Conservation (phyloP, 1,284 basidiomycete species). For the Abortiporus biennis region DNA sequence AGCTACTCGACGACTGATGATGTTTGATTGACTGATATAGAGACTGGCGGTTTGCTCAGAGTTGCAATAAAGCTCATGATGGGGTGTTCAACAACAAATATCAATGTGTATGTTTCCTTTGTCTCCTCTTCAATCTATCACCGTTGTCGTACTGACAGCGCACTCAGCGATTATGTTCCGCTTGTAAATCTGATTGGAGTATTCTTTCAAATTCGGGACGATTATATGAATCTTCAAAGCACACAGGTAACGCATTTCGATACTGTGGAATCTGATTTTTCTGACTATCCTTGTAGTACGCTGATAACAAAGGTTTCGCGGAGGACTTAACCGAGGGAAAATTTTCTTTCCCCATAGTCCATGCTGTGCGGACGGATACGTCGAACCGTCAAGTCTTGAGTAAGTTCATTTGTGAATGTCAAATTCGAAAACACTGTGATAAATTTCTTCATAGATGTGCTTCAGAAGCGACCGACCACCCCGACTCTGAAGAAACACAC, state of each 20-base stretch:
- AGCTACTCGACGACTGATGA: too few relatives aligned
- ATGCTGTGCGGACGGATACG: slow-evolving; percentile 74
- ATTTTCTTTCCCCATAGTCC: slow-evolving; percentile 93
- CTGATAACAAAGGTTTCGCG: slow-evolving; percentile 89
- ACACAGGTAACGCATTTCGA: slow-evolving; percentile 47
- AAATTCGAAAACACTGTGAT: neutral
- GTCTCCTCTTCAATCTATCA: neutral
- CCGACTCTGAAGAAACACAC: slow-evolving; percentile 75
- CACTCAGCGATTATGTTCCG: slow-evolving; percentile 77
- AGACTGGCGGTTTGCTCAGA: slow-evolving; percentile 92
- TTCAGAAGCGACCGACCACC: slow-evolving; percentile 82
- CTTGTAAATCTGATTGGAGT: slow-evolving; percentile 93
- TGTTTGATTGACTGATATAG: slow-evolving; percentile 32
- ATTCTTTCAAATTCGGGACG: slow-evolving; percentile 95
- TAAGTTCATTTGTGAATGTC: slow-evolving; percentile 31
- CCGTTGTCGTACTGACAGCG: slow-evolving; percentile 1
- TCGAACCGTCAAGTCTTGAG: slow-evolving; percentile 78
- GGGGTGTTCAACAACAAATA: slow-evolving; percentile 67
- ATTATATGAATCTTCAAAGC: slow-evolving; percentile 94
- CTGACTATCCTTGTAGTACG: slow-evolving; percentile 51
- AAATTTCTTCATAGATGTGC: slow-evolving; percentile 60
- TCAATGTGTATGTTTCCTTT: slow-evolving; percentile 47
- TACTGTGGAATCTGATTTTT: neutral
- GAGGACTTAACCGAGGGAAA: slow-evolving; percentile 97
- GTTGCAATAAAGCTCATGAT: slow-evolving; percentile 97